Evolutionary conservation across 2,329 filamentous ascomycete genomes (phyloP), one percentile per base, ranked within the genome.

Genomic region (Coniochaeta prunicola): DNA sequence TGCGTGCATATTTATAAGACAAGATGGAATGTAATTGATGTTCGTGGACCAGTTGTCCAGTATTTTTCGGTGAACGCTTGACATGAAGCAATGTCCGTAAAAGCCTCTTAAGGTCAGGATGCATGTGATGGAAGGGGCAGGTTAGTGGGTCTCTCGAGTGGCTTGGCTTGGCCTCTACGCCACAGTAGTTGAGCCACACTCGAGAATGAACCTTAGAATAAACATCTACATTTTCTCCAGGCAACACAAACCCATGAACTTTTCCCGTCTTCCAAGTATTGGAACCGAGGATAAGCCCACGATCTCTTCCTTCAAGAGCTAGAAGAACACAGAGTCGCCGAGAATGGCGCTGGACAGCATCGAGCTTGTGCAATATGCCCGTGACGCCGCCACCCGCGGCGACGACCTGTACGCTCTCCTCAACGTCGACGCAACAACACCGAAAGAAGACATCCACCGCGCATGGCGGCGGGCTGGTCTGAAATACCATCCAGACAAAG

Each of bases 401-500:
- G 71, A 84, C 64, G 90, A 96, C 72, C 89, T 93, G 63, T 96
- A 94, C 76, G 84, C 83, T 28, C 80, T 96, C 28, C 82, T 96
- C 17, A 82, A 82, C 58, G 79, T 94, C 56, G 77, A 85, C 59
- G 78, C 85, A 21, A 80, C 86, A 19, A 84, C 87, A 0, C 75
- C 80, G 21, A 87, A 88, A 59, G 76, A 84, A n/a, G 88, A 92
- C 62, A 88, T 96, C 67, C 87, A 90, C 63, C 86, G 89, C 64
- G 91, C 91, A 50, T 97, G 93, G 79, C 85, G 91, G 67, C 87
- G 88, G 31, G 91, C 91, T 3, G 70, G 69, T 1, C 79, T 96
- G n/a, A 91, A 91, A 68, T 91, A 92, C 77, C 93, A 97, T 72
- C 93, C 93, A 1, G 93, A 97, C 80, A 96, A 97, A 76, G 87